Base-by-base conservation (phyloP, 345 rosid species). In the Citrus inodora region DNA sequence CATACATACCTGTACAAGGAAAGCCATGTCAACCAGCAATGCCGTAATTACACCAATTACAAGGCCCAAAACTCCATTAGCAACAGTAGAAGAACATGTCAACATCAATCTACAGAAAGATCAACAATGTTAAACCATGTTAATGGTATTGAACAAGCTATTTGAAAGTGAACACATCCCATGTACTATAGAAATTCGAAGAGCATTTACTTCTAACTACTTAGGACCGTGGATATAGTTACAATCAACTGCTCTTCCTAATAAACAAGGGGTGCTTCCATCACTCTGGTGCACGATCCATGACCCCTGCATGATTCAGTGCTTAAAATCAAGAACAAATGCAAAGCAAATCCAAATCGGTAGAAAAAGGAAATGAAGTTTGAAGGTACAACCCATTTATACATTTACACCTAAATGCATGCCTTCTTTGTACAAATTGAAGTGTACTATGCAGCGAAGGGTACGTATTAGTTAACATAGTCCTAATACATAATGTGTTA, bases 221-320 rank as follows among this genome's bases (percentile, higher is more conserved):
- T 90, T 86, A 22, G 91, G 87, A 78, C 93, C 91, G 24, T 97
- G 99, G 46, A 94, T 90, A 80, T 97, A 97, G 84, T 86, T 97
- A 92, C 98, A 90, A 80, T 97, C 98, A 72, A 94, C 97, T 53
- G 98, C 98, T 82, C 93, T 94, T 42, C 99, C 98, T 80, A 97
- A 82, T 74, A 97, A 88, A 82, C 99, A 97, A 7, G 99, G 98
- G 35, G 98, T 97, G 86, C 98, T 97, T 81, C 98, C 99, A 74
- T 93, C 99, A 77, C 99, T 97, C 85, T 97, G 99, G 60, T 97
- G 92, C 70, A 97, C 99, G 67, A 97, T 94, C 99, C 99, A 97
- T 35, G 99, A 97, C 19, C 99, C 99, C 99, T 93, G 88, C 79
- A 78, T 51, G 70, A 71, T 66, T 66, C 22, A 75, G 3, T n/a